Evolutionary conservation across 108 stramenopile species (phyloP).

Genomic region (Nitzschia sp.): DNA sequence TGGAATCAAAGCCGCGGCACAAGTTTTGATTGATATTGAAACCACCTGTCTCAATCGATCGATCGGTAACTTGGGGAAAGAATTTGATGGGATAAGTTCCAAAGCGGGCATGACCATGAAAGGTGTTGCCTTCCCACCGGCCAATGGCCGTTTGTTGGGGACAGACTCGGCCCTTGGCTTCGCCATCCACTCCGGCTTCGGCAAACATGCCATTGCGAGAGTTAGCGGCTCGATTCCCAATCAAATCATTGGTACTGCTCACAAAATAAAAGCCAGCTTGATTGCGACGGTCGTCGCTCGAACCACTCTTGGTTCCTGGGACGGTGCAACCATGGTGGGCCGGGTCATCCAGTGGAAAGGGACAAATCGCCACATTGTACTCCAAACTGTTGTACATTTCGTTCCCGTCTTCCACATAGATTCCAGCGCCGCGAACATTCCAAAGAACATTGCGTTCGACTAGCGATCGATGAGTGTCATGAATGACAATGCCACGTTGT

Average conservation of each 20-base stretch:
- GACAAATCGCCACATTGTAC: conserved; percentile 62
- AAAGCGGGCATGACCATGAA: conserved; percentile 47
- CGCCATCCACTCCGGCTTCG: conserved; percentile 44
- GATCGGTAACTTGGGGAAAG: conserved; percentile 59
- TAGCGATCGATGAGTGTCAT: conserved; percentile 50
- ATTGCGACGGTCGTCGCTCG: conserved; percentile 51
- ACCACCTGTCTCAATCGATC: conserved; percentile 42
- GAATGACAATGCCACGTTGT: conserved; percentile 66
- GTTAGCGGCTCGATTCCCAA: conserved; percentile 60
- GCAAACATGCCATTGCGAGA: conserved; percentile 61
- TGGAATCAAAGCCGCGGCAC: conserved; percentile 44
- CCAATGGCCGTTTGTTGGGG: conserved; percentile 29
- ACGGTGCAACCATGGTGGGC: conserved; percentile 54
- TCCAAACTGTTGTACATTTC: conserved; percentile 65
- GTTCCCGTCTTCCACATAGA: conserved; percentile 72
- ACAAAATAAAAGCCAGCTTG: conserved; percentile 52
- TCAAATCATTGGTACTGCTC: conserved; percentile 44
- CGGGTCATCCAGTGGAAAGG: conserved; percentile 46
- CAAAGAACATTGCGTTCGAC: conserved; percentile 56
- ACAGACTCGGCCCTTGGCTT: conserved; percentile 44
- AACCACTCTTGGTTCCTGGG: conserved; percentile 52
- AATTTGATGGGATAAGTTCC: conserved; percentile 39
- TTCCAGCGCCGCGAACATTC: conserved; percentile 62
- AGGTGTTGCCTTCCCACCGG: conserved; percentile 59
- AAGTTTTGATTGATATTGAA: conserved; percentile 38